Percentiles rank a stretch among this genome's conserved stretches.
phyloP scores from a whole-genome alignment of 371 early-diverging fungal genomes.

The Capillidium heterosporum region DNA sequence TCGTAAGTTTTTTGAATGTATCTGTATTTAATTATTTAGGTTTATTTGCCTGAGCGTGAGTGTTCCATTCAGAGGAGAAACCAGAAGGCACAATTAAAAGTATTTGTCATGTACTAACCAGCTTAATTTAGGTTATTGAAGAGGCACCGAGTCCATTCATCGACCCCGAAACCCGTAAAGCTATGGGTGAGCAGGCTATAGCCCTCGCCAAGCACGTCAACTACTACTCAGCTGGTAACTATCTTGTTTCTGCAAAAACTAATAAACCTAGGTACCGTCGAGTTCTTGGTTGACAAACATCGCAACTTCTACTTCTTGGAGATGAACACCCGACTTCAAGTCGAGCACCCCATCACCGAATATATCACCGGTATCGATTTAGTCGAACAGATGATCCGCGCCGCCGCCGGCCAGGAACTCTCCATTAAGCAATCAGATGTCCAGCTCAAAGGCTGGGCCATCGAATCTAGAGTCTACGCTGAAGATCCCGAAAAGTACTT shows the following conservation, averaged over 20 bases:
- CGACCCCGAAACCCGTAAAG: conserved; percentile 34
- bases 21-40: conserved; percentile 6
- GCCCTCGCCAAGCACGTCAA: conserved; percentile 59
- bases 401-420: conserved; percentile 49
- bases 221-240: conserved; percentile 54
- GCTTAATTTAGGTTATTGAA: conserved; percentile 28
- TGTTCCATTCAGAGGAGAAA: conserved; percentile 83
- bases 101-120: neutral
- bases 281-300: conserved; percentile 57
- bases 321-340: conserved; percentile 79
- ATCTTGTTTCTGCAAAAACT: neutral
- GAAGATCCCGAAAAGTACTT: conserved; percentile 74
- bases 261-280: conserved; percentile 41
- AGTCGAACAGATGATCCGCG: conserved; percentile 75
- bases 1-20: conserved; percentile 10
- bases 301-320: conserved; percentile 73
- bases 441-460: conserved; percentile 54
- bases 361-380: conserved; percentile 81
- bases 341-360: conserved; percentile 97
- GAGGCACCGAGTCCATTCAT: conserved; percentile 52
- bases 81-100: conserved; percentile 45
- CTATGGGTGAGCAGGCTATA: conserved; percentile 74
- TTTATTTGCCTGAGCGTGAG: conserved; percentile 79
- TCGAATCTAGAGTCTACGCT: conserved; percentile 80
- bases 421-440: conserved; percentile 34